phyloP scores from a whole-genome alignment of 2,329 filamentous ascomycete species.

The Cryphonectria japonica region DNA sequence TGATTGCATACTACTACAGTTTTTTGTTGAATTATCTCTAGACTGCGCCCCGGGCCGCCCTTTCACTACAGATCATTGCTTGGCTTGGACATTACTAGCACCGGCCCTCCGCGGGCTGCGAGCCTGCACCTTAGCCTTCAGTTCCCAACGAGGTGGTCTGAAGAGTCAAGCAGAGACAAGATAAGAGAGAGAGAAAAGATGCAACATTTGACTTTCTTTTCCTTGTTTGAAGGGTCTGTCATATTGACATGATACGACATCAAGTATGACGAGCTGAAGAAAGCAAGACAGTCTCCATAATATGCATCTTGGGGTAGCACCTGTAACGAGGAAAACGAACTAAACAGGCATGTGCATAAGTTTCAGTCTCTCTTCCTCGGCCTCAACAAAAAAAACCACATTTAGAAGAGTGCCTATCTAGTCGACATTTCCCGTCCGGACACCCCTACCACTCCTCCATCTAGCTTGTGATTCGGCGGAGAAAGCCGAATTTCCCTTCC shows the following conservation, averaged over 20 bases:
- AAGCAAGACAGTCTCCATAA: background rate
- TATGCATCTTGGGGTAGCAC: background rate
- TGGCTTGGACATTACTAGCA: background rate
- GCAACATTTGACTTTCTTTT: background rate
- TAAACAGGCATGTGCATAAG: slow-evolving; percentile 1
- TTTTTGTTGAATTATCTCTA: background rate
- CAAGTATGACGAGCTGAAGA: background rate
- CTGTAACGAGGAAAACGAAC: background rate
- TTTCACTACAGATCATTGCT: slow-evolving; percentile 1
- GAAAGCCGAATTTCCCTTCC: background rate
- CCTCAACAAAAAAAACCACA: background rate
- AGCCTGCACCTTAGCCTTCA: background rate
- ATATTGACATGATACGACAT: background rate
- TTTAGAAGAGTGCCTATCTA: background rate
- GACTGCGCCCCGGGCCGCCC: background rate
- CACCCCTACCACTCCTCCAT: background rate
- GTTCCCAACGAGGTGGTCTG: background rate
- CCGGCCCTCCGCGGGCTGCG: slow-evolving; percentile 3
- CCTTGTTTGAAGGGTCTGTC: background rate
- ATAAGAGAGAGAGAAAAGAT: background rate
- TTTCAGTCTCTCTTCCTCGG: background rate
- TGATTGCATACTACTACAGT: background rate
- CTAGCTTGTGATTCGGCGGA: background rate
- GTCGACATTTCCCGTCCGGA: background rate
- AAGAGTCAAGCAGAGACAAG: background rate